Conservation (phyloP, 2,329 filamentous ascomycete genomes). For the Alternaria sp. region DNA sequence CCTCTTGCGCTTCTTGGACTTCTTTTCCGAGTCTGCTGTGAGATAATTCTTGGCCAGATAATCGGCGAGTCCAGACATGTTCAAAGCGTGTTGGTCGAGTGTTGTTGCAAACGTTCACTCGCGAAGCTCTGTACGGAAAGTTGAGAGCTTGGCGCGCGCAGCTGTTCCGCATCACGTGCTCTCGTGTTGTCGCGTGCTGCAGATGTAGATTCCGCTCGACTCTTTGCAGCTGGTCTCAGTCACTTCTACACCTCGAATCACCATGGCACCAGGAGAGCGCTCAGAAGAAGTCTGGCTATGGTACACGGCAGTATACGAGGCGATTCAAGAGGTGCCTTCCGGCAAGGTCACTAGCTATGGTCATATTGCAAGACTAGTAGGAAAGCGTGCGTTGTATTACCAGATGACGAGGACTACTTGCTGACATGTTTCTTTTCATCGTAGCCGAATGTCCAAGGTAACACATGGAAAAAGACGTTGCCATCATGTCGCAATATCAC, state of each 20-base stretch:
- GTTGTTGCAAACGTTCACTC: constrained; percentile 1
- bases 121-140: constrained; percentile 12
- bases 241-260: constrained; percentile 8
- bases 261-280: constrained; percentile 66
- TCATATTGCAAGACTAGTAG: constrained; percentile 77
- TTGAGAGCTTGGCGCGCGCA: constrained; percentile 19
- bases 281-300: constrained; percentile 79
- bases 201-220: constrained; percentile 13
- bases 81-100: constrained; percentile 20
- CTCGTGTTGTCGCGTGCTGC: constrained; percentile 40
- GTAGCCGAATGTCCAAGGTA: constrained; percentile 60
- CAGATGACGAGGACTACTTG: constrained; percentile 23
- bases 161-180: constrained; percentile 15
- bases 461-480: constrained; percentile 17
- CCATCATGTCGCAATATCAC: constrained; percentile 45
- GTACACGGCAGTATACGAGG: constrained; percentile 80
- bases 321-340: constrained; percentile 83
- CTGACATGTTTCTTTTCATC: constrained; percentile 31
- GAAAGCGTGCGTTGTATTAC: constrained; percentile 67
- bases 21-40: constrained; percentile 66
- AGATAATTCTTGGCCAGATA: constrained; percentile 96
- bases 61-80: constrained; percentile 72
- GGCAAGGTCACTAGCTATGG: constrained; percentile 91
- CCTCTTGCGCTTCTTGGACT: constrained; percentile 63
- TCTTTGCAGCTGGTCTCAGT: not conserved